Conservation (phyloP, 2,329 filamentous ascomycete genomes). For the Colletotrichum magnum region DNA sequence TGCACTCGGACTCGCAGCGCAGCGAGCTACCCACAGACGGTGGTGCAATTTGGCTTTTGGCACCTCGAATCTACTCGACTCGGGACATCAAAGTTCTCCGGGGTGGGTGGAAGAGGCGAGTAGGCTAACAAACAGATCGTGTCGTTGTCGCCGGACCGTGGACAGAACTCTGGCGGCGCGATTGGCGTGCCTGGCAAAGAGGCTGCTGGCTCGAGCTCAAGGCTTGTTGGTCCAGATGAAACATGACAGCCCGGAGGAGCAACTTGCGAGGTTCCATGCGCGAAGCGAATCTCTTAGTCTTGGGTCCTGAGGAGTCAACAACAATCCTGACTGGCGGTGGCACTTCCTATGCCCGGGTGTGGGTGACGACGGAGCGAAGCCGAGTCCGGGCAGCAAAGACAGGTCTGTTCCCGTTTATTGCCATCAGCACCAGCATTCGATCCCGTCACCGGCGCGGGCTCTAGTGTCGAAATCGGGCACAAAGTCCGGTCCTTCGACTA, state of each 20-base stretch:
- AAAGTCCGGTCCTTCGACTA: slow-evolving; percentile 19
- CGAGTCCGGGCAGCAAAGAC: neutral
- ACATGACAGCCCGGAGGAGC: slow-evolving; percentile 32
- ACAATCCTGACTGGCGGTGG: neutral
- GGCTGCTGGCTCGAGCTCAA: slow-evolving; percentile 27
- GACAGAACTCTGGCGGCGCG: slow-evolving; percentile 18
- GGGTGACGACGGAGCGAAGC: slow-evolving; percentile 22
- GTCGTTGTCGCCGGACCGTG: slow-evolving; percentile 9
- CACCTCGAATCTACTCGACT: neutral
- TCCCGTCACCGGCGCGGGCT: slow-evolving; percentile 24
- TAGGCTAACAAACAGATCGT: neutral
- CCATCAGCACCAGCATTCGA: neutral
- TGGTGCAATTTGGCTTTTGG: neutral
- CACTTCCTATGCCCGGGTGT: slow-evolving; percentile 9
- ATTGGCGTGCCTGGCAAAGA: slow-evolving; percentile 27
- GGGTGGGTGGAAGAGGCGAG: neutral
- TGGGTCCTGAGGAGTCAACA: slow-evolving; percentile 12
- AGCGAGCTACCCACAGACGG: slow-evolving; percentile 5
- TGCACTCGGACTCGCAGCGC: slow-evolving; percentile 8
- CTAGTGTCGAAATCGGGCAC: slow-evolving; percentile 27
- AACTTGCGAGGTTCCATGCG: slow-evolving; percentile 20
- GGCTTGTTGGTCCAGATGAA: slow-evolving; percentile 20
- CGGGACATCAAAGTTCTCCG: slow-evolving; percentile 10
- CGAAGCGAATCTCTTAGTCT: no score
- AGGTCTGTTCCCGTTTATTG: neutral